Conservation (phyloP, 23 red algal genomes). For the Gracilaria domingensis region DNA sequence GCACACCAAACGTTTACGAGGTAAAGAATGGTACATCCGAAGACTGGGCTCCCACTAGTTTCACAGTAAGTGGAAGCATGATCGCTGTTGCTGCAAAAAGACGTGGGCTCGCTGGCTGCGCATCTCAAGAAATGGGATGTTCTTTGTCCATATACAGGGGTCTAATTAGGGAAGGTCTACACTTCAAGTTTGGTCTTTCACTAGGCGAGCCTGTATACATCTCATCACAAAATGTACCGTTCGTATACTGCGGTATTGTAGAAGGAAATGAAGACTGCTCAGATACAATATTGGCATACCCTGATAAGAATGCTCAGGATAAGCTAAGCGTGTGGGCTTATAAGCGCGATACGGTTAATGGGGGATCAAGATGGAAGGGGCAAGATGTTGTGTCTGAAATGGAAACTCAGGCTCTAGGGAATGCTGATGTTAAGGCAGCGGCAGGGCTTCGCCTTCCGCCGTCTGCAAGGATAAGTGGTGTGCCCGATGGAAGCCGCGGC, state of each 20-base stretch:
- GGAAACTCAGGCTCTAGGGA: neutral
- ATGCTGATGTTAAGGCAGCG: constrained; percentile 7
- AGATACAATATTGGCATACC: constrained; percentile 23
- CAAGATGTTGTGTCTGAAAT: constrained; percentile 1
- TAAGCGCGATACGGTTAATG: neutral
- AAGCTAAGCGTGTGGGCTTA: constrained; percentile 26
- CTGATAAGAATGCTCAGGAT: constrained; percentile 27
- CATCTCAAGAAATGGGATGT: constrained; percentile 9
- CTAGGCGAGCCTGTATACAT: constrained; percentile 12
- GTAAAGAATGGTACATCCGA: neutral
- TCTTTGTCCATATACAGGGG: constrained; percentile 34
- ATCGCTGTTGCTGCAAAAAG: constrained; percentile 41
- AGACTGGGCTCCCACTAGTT: neutral
- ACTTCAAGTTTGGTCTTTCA: neutral
- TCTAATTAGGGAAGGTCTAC: neutral
- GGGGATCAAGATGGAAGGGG: neutral
- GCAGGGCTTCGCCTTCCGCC: constrained; percentile 37
- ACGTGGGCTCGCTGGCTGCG: neutral
- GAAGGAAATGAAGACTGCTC: constrained; percentile 8
- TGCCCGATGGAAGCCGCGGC: neutral
- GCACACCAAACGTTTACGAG: constrained; percentile 8
- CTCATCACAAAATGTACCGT: constrained; percentile 15
- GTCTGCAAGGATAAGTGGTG: constrained; percentile 6
- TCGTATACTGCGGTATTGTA: constrained; percentile 17
- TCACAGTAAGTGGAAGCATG: constrained; percentile 30